Conservation (phyloP, 495 filamentous ascomycete species). For the Aspergillus diversus region DNA sequence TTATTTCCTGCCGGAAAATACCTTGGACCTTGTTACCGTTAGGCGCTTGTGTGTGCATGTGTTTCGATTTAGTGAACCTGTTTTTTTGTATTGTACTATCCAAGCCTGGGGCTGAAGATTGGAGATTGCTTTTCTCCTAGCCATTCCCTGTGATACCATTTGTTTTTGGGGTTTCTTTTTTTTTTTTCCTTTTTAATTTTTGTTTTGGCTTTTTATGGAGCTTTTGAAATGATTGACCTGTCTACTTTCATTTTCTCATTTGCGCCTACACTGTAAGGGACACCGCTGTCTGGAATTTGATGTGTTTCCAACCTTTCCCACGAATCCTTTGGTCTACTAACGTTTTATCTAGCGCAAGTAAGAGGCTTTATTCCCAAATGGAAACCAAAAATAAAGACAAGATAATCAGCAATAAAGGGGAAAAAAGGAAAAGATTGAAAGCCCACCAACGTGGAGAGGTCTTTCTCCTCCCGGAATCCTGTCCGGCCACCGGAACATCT, state of each 20-base stretch:
- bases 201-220: constrained; percentile 6
- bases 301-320: not conserved
- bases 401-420: not conserved
- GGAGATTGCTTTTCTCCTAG: constrained; percentile 4
- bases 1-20: constrained; percentile 12
- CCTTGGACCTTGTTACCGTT: not conserved
- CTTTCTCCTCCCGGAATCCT: too few species aligned
- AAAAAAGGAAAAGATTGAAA: not conserved
- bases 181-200: not conserved
- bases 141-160: constrained; percentile 7
- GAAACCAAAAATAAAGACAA: not conserved
- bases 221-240: not conserved
- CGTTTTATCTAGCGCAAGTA: not conserved
- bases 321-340: constrained; percentile 14
- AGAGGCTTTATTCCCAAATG: not conserved
- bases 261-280: constrained; percentile 16
- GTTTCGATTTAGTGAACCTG: not conserved
- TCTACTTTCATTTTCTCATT: not conserved
- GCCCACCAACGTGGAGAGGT: too few species aligned
- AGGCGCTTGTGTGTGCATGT: constrained; percentile 4
- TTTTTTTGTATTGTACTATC: constrained; percentile 16
- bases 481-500: not conserved
- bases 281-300: constrained; percentile 15
- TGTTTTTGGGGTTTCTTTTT: not conserved
- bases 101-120: constrained; percentile 7